Evolutionary conservation across 768 basidiomycete genomes (phyloP), one percentile per base, ranked within the genome.

Genomic region (Tulasnella sp.): DNA sequence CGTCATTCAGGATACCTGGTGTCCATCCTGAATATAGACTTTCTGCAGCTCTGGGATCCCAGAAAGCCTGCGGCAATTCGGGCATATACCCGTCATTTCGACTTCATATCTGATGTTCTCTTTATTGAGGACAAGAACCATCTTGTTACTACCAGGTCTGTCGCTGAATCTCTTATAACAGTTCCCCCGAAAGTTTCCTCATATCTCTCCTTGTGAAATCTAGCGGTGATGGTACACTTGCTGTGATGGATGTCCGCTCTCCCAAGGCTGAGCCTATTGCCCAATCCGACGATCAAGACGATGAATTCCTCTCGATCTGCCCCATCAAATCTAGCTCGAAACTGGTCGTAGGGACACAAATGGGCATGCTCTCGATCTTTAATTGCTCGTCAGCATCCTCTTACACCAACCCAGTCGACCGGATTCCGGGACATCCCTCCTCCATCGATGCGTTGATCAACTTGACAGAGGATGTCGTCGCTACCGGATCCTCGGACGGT

Each of bases 281-380:
- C 1, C 86, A 92, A 55, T 94, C 91, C 15, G 92, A 94, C 68
- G 89, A 94, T 72, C 93, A 97, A 68, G 93, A 96, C 66, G 93
- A 97, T 68, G 93, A 97, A 66, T 73, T 96, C 45, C 75, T 97
- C 8, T 90, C 89, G 4, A 80, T 92, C 45, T 82, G 85, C 30
- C 70, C 89, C 15, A 92, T 97, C 69, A 89, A 87, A 74, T 80
- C 83, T 22, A 81, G 75, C n/a, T 73, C 83, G 24, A 97, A 96
- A 71, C 73, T 84, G 17, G 81, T 91, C 1, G 87, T 94, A 3
- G 93, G 93, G 11, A 92, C 91, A 0, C 91, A 92, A 63, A 70
- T 89, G 38, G 93, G 93, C 53, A 84, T 92, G 17, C 73, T 97
- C 17, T 91, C 88, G 4, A 80, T 96, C 57, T 96, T 92, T 73